Conservation (phyloP, 306 rosid species). For the Prunus kanzakura region DNA sequence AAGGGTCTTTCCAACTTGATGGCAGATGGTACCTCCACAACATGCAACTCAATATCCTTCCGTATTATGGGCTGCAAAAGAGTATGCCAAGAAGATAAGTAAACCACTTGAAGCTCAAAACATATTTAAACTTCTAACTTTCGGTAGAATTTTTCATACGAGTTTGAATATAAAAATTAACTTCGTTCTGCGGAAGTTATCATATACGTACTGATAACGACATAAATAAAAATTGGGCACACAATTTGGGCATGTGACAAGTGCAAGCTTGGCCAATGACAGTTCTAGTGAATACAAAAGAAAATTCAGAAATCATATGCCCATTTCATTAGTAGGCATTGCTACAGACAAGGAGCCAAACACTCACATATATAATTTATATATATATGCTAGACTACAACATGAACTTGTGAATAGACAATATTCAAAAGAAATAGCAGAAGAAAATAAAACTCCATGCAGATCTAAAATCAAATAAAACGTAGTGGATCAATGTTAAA, state of each 20-base stretch:
- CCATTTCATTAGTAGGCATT: not conserved
- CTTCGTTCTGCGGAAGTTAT: not conserved
- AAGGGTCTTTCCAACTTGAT: constrained; percentile 79
- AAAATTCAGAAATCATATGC: not conserved
- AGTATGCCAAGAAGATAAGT: constrained; percentile 29
- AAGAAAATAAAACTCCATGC: not conserved
- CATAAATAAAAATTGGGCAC: not conserved
- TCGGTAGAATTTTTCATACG: not conserved
- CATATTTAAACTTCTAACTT: not conserved
- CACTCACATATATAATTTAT: not conserved
- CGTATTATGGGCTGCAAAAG: constrained; percentile 71
- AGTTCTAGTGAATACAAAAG: not conserved
- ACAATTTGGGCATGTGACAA: not conserved
- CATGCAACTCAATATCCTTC: constrained; percentile 83
- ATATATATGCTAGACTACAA: not conserved
- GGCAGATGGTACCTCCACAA: constrained; percentile 63
- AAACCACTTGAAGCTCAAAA: constrained; percentile 4
- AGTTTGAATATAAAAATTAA: not conserved
- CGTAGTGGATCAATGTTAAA: constrained; percentile 5
- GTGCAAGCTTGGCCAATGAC: not conserved
- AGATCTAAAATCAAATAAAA: not conserved
- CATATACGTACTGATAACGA: not conserved
- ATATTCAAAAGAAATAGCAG: not conserved
- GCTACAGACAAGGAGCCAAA: not conserved
- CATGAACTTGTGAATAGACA: not conserved